Evolutionary conservation across 2,329 filamentous ascomycete species (phyloP).

Genomic region (Colletotrichum falcatum): DNA sequence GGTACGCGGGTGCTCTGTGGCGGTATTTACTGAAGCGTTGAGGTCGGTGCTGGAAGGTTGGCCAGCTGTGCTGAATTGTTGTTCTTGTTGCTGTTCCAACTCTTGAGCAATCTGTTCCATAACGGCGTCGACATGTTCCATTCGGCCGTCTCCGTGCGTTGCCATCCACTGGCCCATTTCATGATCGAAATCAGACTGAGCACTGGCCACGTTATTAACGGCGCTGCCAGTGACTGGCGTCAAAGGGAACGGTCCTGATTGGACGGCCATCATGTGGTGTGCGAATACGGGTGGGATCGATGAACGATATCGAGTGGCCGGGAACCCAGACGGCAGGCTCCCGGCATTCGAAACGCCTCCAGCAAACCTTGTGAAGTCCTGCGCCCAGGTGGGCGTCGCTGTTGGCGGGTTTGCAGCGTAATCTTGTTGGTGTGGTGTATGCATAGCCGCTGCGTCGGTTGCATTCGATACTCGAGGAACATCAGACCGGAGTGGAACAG

Average conservation of each 20-base stretch:
- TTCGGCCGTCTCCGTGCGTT: conserved; percentile 48
- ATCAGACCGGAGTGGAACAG: not conserved
- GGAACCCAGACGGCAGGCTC: not conserved
- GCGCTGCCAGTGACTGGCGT: not conserved
- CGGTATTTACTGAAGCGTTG: not conserved
- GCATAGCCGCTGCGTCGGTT: no score
- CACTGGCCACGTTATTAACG: not conserved
- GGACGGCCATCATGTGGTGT: not conserved
- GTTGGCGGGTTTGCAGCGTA: not conserved
- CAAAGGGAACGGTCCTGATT: not conserved
- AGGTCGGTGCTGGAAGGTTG: not conserved
- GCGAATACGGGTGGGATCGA: not conserved
- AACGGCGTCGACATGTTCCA: conserved; percentile 56
- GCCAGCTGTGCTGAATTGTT: not conserved
- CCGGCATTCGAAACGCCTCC: not conserved
- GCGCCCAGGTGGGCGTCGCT: conserved; percentile 27
- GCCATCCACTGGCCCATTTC: conserved; percentile 58
- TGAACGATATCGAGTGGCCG: not conserved
- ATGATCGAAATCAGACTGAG: conserved; percentile 53
- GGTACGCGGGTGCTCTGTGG: not conserved
- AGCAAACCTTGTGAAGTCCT: conserved; percentile 30
- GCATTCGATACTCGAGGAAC: not conserved
- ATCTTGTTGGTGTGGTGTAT: not conserved
- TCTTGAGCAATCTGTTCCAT: conserved; percentile 59
- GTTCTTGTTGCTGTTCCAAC: conserved; percentile 49